phyloP scores from a whole-genome alignment of 768 basidiomycete genomes.

The Boletus coccyginus region DNA sequence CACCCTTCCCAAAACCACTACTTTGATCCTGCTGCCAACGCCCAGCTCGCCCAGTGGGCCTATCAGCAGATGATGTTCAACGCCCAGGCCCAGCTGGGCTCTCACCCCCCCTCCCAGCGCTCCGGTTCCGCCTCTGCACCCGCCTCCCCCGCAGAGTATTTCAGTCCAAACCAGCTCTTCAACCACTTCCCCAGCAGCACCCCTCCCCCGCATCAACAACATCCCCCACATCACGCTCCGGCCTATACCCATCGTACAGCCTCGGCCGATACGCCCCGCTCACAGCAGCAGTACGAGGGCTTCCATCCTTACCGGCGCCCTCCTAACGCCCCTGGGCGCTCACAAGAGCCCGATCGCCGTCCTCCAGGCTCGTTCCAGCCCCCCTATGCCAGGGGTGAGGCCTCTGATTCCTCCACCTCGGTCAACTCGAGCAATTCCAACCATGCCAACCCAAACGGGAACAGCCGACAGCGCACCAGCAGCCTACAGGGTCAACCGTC shows the following conservation, averaged over 20 bases:
- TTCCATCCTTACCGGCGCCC: constrained; percentile 85
- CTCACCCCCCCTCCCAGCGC: constrained; percentile 37
- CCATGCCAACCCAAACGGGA: constrained; percentile 18
- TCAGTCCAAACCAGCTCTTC: constrained; percentile 57
- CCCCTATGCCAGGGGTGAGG: constrained; percentile 77
- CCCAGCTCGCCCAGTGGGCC: constrained; percentile 81
- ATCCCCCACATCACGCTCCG: constrained; percentile 30
- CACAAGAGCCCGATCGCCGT: constrained; percentile 46
- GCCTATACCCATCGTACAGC: constrained; percentile 38
- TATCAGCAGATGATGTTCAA: constrained; percentile 91
- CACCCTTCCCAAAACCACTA: constrained; percentile 52
- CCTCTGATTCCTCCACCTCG: constrained; percentile 76
- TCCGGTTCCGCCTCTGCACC: constrained; percentile 38
- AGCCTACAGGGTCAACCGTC: constrained; percentile 71
- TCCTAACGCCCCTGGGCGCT: constrained; percentile 31
- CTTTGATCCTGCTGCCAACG: constrained; percentile 73
- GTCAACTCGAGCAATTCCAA: constrained; percentile 60
- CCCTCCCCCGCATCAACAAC: constrained; percentile 58
- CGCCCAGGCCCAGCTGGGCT: constrained; percentile 46
- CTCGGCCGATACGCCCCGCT: constrained; percentile 27
- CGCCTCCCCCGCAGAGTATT: constrained; percentile 50
- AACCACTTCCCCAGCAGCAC: constrained; percentile 70
- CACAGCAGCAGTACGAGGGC: constrained; percentile 42
- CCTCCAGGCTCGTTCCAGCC: constrained; percentile 54
- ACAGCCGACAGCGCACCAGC: constrained; percentile 60